Conservation (phyloP, 83 land plant genomes). For the Picea abies region DNA sequence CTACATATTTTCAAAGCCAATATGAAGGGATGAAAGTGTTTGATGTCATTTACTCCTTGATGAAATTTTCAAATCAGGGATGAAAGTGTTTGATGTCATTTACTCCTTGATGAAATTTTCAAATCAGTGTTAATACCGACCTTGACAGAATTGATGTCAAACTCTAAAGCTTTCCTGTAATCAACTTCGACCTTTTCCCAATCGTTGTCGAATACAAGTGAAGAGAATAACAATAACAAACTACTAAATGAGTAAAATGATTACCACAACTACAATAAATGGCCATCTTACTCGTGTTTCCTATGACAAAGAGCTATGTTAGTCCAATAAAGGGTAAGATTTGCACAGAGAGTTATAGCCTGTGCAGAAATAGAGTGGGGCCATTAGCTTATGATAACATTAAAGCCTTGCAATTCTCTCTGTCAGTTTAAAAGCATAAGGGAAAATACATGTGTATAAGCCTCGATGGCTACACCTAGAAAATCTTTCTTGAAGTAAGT, state of each 20-base stretch:
- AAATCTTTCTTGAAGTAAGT: too few species aligned
- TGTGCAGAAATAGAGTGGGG: constrained; percentile 20
- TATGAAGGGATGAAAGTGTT: not conserved
- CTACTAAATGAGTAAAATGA: not conserved
- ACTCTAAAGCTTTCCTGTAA: constrained; percentile 77
- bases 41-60: too few species aligned
- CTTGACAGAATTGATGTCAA: constrained; percentile 73
- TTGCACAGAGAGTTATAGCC: constrained; percentile 86
- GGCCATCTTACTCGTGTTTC: constrained; percentile 60
- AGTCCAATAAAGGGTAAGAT: constrained; percentile 78
- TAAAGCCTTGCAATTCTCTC: too few species aligned
- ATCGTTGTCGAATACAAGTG: constrained; percentile 38
- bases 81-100: too few species aligned
- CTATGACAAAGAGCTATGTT: constrained; percentile 80
- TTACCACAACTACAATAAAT: not conserved
- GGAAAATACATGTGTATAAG: too few species aligned
- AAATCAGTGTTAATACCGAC: constrained; percentile 29
- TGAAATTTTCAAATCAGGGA: not conserved
- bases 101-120: too few species aligned
- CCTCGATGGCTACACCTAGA: too few species aligned
- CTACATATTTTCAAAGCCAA: too few species aligned
- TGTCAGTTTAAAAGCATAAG: too few species aligned
- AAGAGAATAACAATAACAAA: constrained; percentile 4
- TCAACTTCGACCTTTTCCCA: constrained; percentile 81
- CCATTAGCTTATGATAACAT: too few species aligned